These are phyloP conservation scores for Straminergon stramineum DNA, from an alignment of 225 moss, liverwort and hornwort genomes.

Conservation along the genomic window DNA sequence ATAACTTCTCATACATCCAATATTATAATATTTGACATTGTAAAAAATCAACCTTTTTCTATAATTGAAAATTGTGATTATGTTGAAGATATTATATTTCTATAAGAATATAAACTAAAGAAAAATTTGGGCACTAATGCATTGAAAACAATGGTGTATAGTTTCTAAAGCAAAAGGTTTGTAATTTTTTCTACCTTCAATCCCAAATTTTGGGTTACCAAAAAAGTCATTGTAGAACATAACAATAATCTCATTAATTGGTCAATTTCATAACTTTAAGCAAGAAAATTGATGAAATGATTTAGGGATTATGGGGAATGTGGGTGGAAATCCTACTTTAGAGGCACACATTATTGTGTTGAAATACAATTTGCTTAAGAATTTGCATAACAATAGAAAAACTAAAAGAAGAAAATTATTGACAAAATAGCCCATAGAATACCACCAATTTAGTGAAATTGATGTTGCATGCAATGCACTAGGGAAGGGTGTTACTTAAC, in stretches of 20 bases:
- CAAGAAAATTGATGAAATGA: background rate
- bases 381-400: background rate
- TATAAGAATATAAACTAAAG: background rate
- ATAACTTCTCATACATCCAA: background rate
- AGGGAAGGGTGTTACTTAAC: accelerated
- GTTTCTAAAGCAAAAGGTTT: background rate
- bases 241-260: accelerated
- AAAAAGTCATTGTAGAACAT: background rate
- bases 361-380: background rate
- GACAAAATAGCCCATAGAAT: accelerated
- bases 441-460: background rate
- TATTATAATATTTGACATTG: accelerated
- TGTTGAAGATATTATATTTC: background rate
- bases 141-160: background rate
- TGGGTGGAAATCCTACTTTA: background rate
- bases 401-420: background rate
- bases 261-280: background rate
- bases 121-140: background rate
- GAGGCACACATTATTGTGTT: background rate
- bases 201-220: accelerated
- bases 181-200: too few relatives aligned
- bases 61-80: background rate
- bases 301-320: too few relatives aligned
- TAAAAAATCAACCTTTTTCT: background rate
- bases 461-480: accelerated